phyloP scores from a whole-genome alignment of 2,329 filamentous ascomycete species.

The Ophiostoma perfectum region DNA sequence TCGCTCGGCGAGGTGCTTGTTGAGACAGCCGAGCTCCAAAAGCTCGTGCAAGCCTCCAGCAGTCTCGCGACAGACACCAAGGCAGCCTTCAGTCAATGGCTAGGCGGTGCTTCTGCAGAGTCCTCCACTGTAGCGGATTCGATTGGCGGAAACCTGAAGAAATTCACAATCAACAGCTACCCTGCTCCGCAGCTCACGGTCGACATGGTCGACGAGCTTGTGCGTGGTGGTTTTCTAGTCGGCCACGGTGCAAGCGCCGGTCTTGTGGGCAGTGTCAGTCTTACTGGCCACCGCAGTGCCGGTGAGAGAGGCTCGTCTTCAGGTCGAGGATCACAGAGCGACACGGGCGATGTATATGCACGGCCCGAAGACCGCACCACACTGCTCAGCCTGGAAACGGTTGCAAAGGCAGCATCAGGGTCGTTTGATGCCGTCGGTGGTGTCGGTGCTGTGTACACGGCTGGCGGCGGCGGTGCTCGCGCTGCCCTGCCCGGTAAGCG shows the following conservation, averaged over 20 bases:
- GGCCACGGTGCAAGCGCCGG: slow-evolving; percentile 33
- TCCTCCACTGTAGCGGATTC: too few species aligned
- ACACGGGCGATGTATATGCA: slow-evolving; percentile 36
- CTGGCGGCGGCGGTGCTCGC: slow-evolving; percentile 48
- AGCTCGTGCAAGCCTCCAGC: slow-evolving; percentile 36
- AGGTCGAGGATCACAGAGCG: slow-evolving; percentile 22
- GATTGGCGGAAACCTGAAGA: slow-evolving; percentile 31
- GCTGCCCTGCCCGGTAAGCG: slow-evolving; percentile 28
- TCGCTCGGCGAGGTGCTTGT: slow-evolving; percentile 55
- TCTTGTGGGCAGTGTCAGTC: slow-evolving; percentile 22
- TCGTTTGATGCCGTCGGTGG: slow-evolving; percentile 65
- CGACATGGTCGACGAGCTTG: slow-evolving; percentile 51
- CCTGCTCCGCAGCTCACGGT: slow-evolving; percentile 34
- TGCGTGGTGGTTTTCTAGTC: slow-evolving; percentile 64
- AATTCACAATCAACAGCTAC: slow-evolving; percentile 24
- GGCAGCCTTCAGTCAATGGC: slow-evolving; percentile 50
- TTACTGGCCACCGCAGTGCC: slow-evolving; percentile 27
- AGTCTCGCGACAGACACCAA: slow-evolving; percentile 41
- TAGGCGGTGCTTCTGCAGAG: slow-evolving; percentile 38
- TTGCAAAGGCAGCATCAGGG: slow-evolving; percentile 62
- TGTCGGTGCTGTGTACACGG: slow-evolving; percentile 56
- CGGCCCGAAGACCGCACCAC: slow-evolving; percentile 51
- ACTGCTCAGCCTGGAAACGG: slow-evolving; percentile 55
- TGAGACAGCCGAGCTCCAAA: slow-evolving; percentile 51
- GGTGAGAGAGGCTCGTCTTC: not conserved